phyloP scores from a whole-genome alignment of 768 basidiomycete genomes.

The Boletus rufocinnamomeus region DNA sequence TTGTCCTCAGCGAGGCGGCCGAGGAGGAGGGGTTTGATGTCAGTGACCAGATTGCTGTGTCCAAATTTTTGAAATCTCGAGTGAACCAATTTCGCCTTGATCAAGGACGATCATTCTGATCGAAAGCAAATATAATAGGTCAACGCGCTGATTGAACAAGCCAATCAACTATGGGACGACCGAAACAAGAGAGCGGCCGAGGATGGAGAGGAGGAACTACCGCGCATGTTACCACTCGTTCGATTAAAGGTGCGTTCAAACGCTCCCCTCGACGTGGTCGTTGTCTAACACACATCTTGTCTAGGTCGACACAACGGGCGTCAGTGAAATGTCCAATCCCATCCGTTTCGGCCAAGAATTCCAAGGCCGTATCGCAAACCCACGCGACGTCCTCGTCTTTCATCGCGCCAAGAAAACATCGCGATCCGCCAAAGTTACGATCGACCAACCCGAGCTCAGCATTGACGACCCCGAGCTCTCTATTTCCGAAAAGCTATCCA shows the following conservation, averaged over 20 bases:
- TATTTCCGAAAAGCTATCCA: slow-evolving; percentile 72
- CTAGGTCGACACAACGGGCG: slow-evolving; percentile 88
- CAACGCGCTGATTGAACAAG: slow-evolving; percentile 74
- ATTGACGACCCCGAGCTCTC: slow-evolving; percentile 74
- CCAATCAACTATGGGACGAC: slow-evolving; percentile 45
- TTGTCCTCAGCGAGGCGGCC: slow-evolving; percentile 72
- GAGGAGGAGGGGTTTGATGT: slow-evolving; percentile 78
- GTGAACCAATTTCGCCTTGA: slow-evolving; percentile 40
- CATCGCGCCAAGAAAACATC: slow-evolving; percentile 70
- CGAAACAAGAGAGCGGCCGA: slow-evolving; percentile 45
- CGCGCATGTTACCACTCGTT: slow-evolving; percentile 82
- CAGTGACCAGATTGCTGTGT: slow-evolving; percentile 79
- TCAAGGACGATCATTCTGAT: slow-evolving; percentile 3
- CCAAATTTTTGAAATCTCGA: slow-evolving; percentile 74
- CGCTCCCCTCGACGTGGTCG: not conserved
- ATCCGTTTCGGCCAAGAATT: slow-evolving; percentile 97
- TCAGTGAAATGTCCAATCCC: slow-evolving; percentile 91
- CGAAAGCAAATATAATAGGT: slow-evolving; percentile 47
- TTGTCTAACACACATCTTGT: not conserved
- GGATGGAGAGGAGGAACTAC: slow-evolving; percentile 61
- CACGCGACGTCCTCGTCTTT: slow-evolving; percentile 90
- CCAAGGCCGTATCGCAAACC: slow-evolving; percentile 87
- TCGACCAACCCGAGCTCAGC: slow-evolving; percentile 78
- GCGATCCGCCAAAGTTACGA: slow-evolving; percentile 53
- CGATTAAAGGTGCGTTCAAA: slow-evolving; percentile 65